Conservation (phyloP, 2,329 filamentous ascomycete species). For the Daldinia sp. region DNA sequence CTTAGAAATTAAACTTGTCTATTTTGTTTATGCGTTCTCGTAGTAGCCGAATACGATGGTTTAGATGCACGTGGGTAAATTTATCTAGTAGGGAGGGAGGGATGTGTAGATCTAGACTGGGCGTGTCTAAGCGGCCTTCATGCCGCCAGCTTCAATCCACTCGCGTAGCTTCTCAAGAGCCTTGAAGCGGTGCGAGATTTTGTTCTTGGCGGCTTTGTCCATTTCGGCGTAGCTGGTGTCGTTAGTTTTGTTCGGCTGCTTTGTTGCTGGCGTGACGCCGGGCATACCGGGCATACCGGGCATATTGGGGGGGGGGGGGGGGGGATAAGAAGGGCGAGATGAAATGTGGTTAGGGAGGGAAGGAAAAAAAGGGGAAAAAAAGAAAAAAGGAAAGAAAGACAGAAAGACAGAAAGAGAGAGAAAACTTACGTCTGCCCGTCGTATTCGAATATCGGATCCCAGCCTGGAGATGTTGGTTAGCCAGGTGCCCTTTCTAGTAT, state of each 20-base stretch:
- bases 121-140: conserved; percentile 31
- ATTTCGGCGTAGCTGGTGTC: conserved; percentile 84
- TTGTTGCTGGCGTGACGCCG: too few species aligned
- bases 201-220: conserved; percentile 87
- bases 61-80: background rate
- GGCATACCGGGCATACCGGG: too few species aligned
- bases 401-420: background rate
- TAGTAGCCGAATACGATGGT: background rate
- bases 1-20: background rate
- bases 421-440: conserved; percentile 77
- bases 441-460: conserved; percentile 97
- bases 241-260: too few species aligned
- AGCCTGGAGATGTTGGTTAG: conserved; percentile 64
- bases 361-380: background rate
- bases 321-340: too few species aligned
- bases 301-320: too few species aligned
- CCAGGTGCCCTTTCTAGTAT: background rate
- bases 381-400: background rate
- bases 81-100: too few species aligned
- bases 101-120: background rate
- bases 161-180: conserved; percentile 86
- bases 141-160: conserved; percentile 69
- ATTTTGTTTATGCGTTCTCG: background rate
- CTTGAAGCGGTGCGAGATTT: conserved; percentile 87
- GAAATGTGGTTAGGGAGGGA: background rate